Base-by-base conservation (phyloP, 257 asterid species). In the Forsythia suspensa region DNA sequence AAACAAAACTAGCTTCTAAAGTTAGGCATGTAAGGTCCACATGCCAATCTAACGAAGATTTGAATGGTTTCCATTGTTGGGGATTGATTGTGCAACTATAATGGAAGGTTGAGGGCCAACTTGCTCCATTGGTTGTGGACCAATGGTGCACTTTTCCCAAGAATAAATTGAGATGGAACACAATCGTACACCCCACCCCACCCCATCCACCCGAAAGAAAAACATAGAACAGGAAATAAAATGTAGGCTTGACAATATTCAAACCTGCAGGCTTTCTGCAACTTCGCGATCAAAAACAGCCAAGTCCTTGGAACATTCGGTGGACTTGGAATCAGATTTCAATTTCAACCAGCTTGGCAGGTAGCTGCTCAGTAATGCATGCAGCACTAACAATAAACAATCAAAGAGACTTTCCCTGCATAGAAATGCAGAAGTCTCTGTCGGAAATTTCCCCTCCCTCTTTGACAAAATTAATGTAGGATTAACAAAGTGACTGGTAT, bases 331-430 rank as follows among this genome's bases (percentile, higher is more conserved):
- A 79, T 81, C 87, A 42, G 90, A 79, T 85, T 90, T 88, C 78
- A 72, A 66, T 84, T 89, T 93, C 84, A 95, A 86, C 99, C 99
- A 95, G 84, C 98, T 90, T 52, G 99, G 99, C 76, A 79, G 96
- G 86, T 80, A 73, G 87, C 94, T 83, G 88, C 97, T 88, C 80
- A 95, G 86, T 85, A 95, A 85, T 71, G 91, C 97, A 83, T 95
- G 98, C 77, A 95, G 90, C 85, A 95, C 94, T 79, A 93, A 82
- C 82, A 95, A 84, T 79, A 95, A 82, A 79, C 88, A 86, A 84
- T 92, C 98, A 73, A 95, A 95, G 69, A 95, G 90, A 82, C 93
- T 87, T 79, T 90, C 94, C 73, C 91, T 88, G 20, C 87, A 81
- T 66, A 87, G 76, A 82, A 80, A 80, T 52, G 91, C 77, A 70